These are phyloP conservation scores for Macrocybe gigantea DNA, from an alignment of 768 basidiomycete genomes.

Conservation along the genomic window DNA sequence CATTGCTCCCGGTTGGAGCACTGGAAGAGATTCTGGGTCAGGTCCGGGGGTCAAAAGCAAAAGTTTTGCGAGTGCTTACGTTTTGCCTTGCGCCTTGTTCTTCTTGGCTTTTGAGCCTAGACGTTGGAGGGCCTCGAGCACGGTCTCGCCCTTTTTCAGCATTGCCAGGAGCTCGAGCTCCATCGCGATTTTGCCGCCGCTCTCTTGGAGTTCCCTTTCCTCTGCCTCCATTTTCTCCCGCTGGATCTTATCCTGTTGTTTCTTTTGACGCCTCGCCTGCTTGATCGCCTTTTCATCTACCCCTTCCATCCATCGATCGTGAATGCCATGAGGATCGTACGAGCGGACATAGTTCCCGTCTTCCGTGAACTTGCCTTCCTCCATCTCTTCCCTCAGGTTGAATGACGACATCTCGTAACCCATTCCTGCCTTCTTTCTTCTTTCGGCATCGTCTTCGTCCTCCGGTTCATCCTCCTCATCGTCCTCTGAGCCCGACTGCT, in stretches of 20 bases:
- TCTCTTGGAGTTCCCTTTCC: conserved; percentile 64
- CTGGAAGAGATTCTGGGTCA: conserved; percentile 12
- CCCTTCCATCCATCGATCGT: conserved; percentile 96
- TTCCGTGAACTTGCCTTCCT: conserved; percentile 93
- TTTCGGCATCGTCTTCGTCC: conserved; percentile 77
- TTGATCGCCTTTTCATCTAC: conserved; percentile 83
- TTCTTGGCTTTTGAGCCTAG: conserved; percentile 68
- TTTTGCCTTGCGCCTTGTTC: conserved; percentile 26
- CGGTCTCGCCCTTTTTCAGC: conserved; percentile 87
- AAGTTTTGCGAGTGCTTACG: conserved; percentile 16
- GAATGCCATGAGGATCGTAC: conserved; percentile 84
- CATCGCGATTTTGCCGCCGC: conserved; percentile 58
- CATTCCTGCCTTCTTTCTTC: conserved; percentile 80
- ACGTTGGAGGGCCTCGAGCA: conserved; percentile 84
- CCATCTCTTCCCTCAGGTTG: conserved; percentile 99
- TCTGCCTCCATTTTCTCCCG: conserved; percentile 64
- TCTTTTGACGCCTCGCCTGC: conserved; percentile 70
- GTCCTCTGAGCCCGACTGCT: conserved; percentile 36
- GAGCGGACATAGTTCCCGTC: conserved; percentile 86
- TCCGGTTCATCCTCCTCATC: conserved; percentile 44
- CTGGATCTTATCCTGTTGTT: conserved; percentile 68
- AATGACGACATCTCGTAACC: conserved; percentile 92
- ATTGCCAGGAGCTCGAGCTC: conserved; percentile 65
- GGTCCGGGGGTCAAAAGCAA: not conserved
- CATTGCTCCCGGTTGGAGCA: conserved; percentile 16